Evolutionary conservation across 2,329 filamentous ascomycete genomes (phyloP), one percentile per base, ranked within the genome.

Genomic region (Neofusicoccum parvum): DNA sequence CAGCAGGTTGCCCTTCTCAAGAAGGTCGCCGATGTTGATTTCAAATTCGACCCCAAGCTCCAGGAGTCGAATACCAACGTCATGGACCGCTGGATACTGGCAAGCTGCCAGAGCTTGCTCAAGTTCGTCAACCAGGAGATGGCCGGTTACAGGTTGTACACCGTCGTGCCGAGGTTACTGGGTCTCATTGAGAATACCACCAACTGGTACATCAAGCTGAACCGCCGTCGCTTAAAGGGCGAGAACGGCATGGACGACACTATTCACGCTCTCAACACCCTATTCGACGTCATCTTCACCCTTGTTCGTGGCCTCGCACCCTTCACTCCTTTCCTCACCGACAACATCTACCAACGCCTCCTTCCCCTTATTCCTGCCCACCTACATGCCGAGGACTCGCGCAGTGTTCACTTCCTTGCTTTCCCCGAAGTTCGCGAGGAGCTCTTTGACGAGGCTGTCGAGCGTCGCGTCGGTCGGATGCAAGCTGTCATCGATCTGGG

Each of bases 171-270:
- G 7, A 86, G 91, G 68, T 81, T 98, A 67, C 85, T 96, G 17
- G 86, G 86, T 41, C 86, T 96, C 73, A 96, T 97, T 69, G 94
- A 97, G 73, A 93, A 96, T 79, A 93, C 92, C 3, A 97, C 94
- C n/a, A 98, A 98, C 80, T 97, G 94, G 94, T 97, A 97, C 80
- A 97, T 97, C 76, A 87, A 93, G 67, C 96, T 97, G 83, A 97
- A 97, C 82, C 87, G 94, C 64, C 91, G 91, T 78, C 88, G 94
- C 64, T 84, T 97, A 70, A 97, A 97, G 87, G 94, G 94, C 49
- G 93, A 96, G 75, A 88, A 92, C 69, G 92, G 93, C 17, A 79
- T 92, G 27, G 86, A 94, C 14, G 95, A 98, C 75, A 97, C 95
- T 11, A 83, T 90, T 59, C 92, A 96, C 73, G 95, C 94, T 0